A percentile compares a stretch with the other conserved stretches of the same genome.
phyloP scores from a whole-genome alignment of 805 yeast genomes.

The Tetrapisispora arboricola region DNA sequence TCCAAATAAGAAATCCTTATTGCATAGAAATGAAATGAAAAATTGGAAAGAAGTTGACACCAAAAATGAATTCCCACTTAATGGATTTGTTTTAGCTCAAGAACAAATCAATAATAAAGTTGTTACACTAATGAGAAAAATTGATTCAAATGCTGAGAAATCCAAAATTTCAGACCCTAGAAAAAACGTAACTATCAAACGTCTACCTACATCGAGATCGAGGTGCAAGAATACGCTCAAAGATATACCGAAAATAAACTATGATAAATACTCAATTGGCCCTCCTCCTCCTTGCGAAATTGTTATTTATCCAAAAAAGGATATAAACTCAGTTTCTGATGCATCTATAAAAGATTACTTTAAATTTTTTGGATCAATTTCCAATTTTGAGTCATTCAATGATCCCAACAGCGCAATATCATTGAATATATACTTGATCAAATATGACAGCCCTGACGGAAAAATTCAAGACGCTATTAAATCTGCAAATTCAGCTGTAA shows the following conservation, averaged over 20 bases:
- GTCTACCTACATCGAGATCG: conserved; percentile 5
- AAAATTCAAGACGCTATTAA: conserved; percentile 40
- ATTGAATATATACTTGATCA: conserved; percentile 56
- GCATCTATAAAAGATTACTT: conserved; percentile 39
- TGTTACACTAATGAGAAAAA: conserved; percentile 12
- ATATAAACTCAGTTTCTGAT: conserved; percentile 5
- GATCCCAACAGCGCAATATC: conserved; percentile 76
- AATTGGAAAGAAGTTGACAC: conserved; percentile 12
- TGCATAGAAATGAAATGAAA: conserved; percentile 17
- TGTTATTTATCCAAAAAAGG: conserved; percentile 46
- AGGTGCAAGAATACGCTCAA: conserved; percentile 12
- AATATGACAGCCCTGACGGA: conserved; percentile 46
- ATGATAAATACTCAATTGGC: conserved; percentile 66
- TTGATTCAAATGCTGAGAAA: conserved; percentile 8
- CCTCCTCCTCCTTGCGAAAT: conserved; percentile 63
- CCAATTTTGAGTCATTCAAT: conserved; percentile 45
- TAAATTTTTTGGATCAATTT: conserved; percentile 52
- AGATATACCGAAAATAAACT: conserved; percentile 30
- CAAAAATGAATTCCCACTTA: conserved; percentile 11
- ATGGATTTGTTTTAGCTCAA: conserved; percentile 19
- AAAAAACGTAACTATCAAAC: not conserved
- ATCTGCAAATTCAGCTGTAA: conserved; percentile 38
- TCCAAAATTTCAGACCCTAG: conserved; percentile 21
- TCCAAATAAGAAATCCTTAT: conserved; percentile 12
- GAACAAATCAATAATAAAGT: conserved; percentile 11